Conservation (phyloP, 495 filamentous ascomycete species). For the Corynascus novoguineensis region DNA sequence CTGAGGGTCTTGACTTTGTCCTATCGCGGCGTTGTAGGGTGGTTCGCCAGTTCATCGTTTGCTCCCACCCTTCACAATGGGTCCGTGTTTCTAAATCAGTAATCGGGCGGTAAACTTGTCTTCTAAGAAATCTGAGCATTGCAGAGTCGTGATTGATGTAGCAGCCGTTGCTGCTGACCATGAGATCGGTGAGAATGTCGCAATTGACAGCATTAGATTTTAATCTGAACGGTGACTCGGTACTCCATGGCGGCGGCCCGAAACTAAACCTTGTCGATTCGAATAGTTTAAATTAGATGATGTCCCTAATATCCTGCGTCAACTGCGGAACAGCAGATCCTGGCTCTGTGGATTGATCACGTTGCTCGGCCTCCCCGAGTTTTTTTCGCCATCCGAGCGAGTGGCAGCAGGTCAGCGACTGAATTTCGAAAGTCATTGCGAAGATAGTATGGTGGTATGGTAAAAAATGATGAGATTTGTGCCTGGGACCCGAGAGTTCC, state of each 20-base stretch:
- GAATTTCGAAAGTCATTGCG: too few species aligned
- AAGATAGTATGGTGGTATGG: too few species aligned
- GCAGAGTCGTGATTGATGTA: neutral
- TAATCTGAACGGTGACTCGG: too few species aligned
- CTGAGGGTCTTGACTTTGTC: neutral
- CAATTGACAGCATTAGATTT: too few species aligned
- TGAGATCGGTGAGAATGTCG: neutral
- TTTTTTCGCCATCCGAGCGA: neutral
- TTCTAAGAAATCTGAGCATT: neutral
- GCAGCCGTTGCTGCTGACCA: neutral
- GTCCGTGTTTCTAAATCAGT: neutral
- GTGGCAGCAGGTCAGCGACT: neutral
- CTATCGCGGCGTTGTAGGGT: neutral
- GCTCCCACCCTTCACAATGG: neutral
- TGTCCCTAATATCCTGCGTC: conserved; percentile 1
- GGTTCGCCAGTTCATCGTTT: neutral
- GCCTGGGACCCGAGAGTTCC: too few species aligned
- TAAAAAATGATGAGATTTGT: too few species aligned
- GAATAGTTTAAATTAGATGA: neutral
- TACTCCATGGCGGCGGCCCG: neutral
- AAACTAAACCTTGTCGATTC: neutral
- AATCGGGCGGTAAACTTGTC: neutral
- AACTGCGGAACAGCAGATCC: neutral
- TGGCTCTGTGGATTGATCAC: neutral
- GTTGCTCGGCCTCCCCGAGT: neutral